Evolutionary conservation across 202 grass and related monocot species (phyloP), one percentile per base, ranked within the genome.

Genomic region (Setaria italica): DNA sequence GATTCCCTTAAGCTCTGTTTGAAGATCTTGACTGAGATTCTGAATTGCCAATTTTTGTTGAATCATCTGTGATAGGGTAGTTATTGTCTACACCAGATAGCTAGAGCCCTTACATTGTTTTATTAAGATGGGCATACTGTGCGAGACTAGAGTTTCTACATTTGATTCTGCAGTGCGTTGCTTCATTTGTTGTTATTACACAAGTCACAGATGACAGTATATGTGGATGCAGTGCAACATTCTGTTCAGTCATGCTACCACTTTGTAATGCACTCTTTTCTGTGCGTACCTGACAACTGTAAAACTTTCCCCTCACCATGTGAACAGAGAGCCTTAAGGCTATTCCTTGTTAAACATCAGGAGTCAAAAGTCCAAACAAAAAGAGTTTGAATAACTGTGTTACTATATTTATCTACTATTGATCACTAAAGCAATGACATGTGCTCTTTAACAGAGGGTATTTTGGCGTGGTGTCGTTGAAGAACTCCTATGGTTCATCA

Each of bases 401-500:
- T 42, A 58, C 35, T 0, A 11, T 70, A 29, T 69, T 41, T 55
- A 57, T 49, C 6, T 83, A 20, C 21, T 12, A 62, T 30, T 69
- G 33, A 68, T 77, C 54, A 70, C 48, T 58, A 79, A 87, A 35
- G 56, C 69, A 77, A 30, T 78, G 58, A 62, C 35, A 54, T 39
- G 19, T 81, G 11, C 46, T 77, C 25, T 90, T 82, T 79, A 72
- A 39, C 84, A 97, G 92, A 95, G 84, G 85, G 91, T 94, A 42
- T 98, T 98, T 88, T 95, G 95, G 95, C 85, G 89, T 78, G 95
- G 91, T 84, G 91, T 95, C 80, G 74, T 95, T 17, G 92, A 98
- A 92, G 95, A 98, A 88, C 92, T 98, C 41, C 65, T 98, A 66
- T 98, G 95, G 95, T 98, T 98, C 84, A 93, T 98, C 70, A 95